Evolutionary conservation across 1,284 basidiomycete genomes (phyloP), one percentile per base, ranked within the genome.

Genomic region (Apiotrichum veenhuisii): DNA sequence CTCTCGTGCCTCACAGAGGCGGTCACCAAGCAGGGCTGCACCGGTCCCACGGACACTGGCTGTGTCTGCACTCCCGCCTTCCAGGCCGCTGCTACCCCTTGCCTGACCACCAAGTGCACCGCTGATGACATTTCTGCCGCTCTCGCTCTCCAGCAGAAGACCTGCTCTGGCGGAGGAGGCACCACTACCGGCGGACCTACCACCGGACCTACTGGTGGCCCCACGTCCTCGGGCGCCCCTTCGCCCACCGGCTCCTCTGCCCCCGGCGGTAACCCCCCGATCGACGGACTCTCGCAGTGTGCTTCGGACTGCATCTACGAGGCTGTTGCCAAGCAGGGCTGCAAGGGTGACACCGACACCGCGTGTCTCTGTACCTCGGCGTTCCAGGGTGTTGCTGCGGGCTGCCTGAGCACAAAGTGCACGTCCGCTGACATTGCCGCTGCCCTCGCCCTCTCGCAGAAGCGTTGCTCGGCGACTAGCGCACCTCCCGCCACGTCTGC

Each of bases 271-370:
- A 14, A 37, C 20, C 20, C n/a, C n/a, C 41, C 41, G 18, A 23
- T 48, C n/a, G 30, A 30, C 2, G 52, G 52, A n/a, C 54, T 49
- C 47, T 38, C 41, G 12, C 41, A 33, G 11, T 55, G 54, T 33
- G 27, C 53, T 17, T 40, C 41, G 22, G 30, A 34, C 22, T 55
- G 54, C n/a, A 41, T 55, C 42, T 22, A 34, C 15, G 54, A 43
- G n/a, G 17, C 47, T 5, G 15, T 50, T 20, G 20, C n/a, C 34
- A 38, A 34, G 41, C 23, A 36, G 15, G 49, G 49, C 44, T 55
- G 54, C 54, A n/a, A 34, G n/a, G 54, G 54, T 10, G 48, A 49
- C 17, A 46, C 37, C 10, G 54, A 55, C 49, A 55, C 42, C 4
- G 43, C 26, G 18, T 55, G 54, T 37, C 43, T 55, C 49, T 55